A percentile compares a stretch with the other conserved stretches of the same genome.
phyloP scores from a whole-genome alignment of 202 grass and related monocot genomes.

The Setaria italica region DNA sequence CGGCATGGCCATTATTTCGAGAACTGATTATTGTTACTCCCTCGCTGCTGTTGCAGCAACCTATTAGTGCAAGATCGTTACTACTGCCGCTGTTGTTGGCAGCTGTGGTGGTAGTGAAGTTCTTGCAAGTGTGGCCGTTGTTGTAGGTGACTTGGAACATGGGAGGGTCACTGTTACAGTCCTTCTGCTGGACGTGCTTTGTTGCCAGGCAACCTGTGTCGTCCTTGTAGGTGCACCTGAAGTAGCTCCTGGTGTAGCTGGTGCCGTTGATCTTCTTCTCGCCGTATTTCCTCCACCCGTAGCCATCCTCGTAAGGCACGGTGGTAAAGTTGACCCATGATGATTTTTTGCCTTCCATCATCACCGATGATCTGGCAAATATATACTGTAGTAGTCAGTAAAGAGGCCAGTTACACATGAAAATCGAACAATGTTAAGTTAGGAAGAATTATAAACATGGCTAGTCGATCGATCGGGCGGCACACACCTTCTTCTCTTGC shows the following conservation, averaged over 20 bases:
- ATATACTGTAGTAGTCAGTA: background rate
- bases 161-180: background rate
- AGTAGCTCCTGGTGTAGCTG: conserved; percentile 54
- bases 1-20: too few species aligned
- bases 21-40: too few species aligned
- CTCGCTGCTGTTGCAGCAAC: too few species aligned
- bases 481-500: background rate
- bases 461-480: too few species aligned
- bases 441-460: too few species aligned
- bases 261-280: conserved; percentile 56
- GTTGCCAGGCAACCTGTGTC: conserved; percentile 52
- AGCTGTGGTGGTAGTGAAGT: too few species aligned
- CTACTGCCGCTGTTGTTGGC: too few species aligned
- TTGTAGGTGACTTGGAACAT: conserved; percentile 31
- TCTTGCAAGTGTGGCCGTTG: conserved; percentile 18
- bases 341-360: background rate
- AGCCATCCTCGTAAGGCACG: conserved; percentile 42
- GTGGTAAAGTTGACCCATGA: background rate
- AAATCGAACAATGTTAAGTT: too few species aligned
- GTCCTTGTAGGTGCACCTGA: conserved; percentile 63
- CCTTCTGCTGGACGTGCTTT: conserved; percentile 36
- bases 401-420: too few species aligned
- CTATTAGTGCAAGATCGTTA: too few species aligned
- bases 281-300: conserved; percentile 68
- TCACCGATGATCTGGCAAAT: background rate